These are phyloP conservation scores for Porphyrellus cyaneotinctus DNA, from an alignment of 768 basidiomycete genomes.

Conservation along the genomic window DNA sequence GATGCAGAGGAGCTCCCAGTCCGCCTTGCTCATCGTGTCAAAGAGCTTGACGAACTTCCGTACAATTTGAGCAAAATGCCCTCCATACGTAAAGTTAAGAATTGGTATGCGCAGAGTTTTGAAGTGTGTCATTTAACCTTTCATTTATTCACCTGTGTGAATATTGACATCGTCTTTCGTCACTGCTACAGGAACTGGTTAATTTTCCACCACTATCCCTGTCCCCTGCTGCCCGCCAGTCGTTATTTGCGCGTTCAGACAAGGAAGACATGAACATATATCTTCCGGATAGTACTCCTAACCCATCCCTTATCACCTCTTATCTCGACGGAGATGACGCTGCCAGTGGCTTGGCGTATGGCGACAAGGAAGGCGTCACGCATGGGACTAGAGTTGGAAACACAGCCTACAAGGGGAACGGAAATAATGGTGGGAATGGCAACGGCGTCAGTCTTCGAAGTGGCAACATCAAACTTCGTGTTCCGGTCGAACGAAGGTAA, in stretches of 20 bases:
- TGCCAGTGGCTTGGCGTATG: constrained; percentile 15
- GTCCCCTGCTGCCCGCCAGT: constrained; percentile 61
- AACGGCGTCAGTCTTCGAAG: constrained; percentile 37
- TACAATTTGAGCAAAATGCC: constrained; percentile 90
- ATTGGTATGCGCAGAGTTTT: constrained; percentile 99
- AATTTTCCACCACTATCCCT: constrained; percentile 76
- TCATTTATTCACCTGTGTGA: background rate
- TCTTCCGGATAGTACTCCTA: constrained; percentile 74
- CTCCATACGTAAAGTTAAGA: constrained; percentile 89
- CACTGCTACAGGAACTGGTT: constrained; percentile 75
- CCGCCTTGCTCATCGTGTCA: constrained; percentile 93
- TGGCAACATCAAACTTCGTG: constrained; percentile 62
- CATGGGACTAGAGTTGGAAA: constrained; percentile 12
- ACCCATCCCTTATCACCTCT: constrained; percentile 57
- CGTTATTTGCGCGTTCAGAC: constrained; percentile 52
- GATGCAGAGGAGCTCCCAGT: constrained; percentile 85
- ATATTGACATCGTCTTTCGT: background rate
- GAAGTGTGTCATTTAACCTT: constrained; percentile 57
- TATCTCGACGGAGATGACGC: constrained; percentile 32
- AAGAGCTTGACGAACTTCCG: constrained; percentile 92
- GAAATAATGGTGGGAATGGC: constrained; percentile 25
- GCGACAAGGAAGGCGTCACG: constrained; percentile 11
- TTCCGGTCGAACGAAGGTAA: constrained; percentile 82
- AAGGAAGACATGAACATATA: constrained; percentile 27
- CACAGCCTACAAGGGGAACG: constrained; percentile 14